A percentile compares a stretch with the other conserved stretches of the same genome.
Conservation (phyloP, 345 rosid genomes). For the Boechera divaricarpa region DNA sequence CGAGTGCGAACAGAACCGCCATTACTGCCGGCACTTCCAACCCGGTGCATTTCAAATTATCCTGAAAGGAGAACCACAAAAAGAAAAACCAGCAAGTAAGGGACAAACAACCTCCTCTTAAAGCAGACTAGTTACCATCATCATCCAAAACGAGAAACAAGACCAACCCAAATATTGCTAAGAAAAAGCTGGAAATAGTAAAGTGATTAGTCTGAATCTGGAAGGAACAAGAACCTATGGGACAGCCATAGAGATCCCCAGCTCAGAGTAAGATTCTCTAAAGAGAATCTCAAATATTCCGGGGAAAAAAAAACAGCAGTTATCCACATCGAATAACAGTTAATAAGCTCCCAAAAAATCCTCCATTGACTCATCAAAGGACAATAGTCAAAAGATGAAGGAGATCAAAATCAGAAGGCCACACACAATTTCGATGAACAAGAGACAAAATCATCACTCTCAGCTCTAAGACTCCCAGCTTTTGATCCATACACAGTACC, state of each 20-base stretch:
- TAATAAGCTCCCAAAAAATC: constrained; percentile 15
- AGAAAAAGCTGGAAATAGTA: neutral
- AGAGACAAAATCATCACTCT: constrained; percentile 23
- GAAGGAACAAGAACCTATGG: neutral
- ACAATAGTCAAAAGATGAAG: constrained; percentile 7
- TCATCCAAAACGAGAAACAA: constrained; percentile 28
- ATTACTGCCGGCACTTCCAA: constrained; percentile 97
- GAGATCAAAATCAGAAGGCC: constrained; percentile 17
- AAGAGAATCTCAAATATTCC: neutral
- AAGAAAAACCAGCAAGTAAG: constrained; percentile 15
- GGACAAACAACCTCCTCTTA: neutral
- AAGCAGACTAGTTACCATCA: neutral
- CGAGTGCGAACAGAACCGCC: constrained; percentile 84
- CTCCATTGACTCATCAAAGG: neutral
- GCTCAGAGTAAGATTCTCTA: neutral
- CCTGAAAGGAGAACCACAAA: constrained; percentile 29
- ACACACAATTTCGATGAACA: neutral
- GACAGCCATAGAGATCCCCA: constrained; percentile 3
- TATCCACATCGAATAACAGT: neutral
- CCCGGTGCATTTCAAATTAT: constrained; percentile 91
- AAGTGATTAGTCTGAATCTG: neutral
- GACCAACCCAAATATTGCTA: neutral
- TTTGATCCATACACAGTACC: constrained; percentile 35
- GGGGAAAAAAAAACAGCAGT: neutral
- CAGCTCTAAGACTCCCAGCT: constrained; percentile 2